Conservation (phyloP, 2,329 filamentous ascomycete species). For the Thermothelomyces thermophilus region DNA sequence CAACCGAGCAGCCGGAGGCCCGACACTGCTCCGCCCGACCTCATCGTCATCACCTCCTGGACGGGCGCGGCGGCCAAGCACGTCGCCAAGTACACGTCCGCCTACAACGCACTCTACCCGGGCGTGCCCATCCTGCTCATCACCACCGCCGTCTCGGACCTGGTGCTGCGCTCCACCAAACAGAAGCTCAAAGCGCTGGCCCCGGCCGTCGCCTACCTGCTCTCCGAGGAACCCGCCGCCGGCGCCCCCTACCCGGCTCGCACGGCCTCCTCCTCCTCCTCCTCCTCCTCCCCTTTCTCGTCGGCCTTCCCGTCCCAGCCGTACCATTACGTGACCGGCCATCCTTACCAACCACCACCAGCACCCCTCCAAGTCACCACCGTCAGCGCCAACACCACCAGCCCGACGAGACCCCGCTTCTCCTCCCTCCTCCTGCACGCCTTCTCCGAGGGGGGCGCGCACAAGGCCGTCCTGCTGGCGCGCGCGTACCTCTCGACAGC, state of each 20-base stretch:
- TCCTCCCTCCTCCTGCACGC: constrained; percentile 35
- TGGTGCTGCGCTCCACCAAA: constrained; percentile 13
- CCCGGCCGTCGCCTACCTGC: constrained; percentile 18
- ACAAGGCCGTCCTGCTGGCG: constrained; percentile 34
- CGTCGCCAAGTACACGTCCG: constrained; percentile 40
- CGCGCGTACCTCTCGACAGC: constrained; percentile 30
- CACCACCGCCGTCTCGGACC: constrained; percentile 20
- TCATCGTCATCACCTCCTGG: constrained; percentile 41
- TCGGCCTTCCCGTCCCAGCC: constrained; percentile 29
- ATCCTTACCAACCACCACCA: not conserved
- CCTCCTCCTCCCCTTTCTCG: constrained; percentile 26
- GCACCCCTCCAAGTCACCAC: not conserved
- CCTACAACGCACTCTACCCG: constrained; percentile 38
- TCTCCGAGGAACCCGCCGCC: not conserved
- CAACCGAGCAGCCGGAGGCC: not conserved
- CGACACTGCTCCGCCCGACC: constrained; percentile 25
- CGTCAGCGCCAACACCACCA: not conserved
- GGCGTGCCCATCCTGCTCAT: constrained; percentile 37
- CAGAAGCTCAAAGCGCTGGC: constrained; percentile 16
- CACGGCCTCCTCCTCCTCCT: constrained; percentile 8
- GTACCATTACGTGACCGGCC: not conserved
- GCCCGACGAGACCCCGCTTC: constrained; percentile 1
- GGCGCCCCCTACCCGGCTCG: constrained; percentile 28
- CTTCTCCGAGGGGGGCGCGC: constrained; percentile 45
- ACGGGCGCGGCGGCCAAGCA: constrained; percentile 39